Conservation (phyloP, 805 yeast species). For the Brettanomyces anomalus region DNA sequence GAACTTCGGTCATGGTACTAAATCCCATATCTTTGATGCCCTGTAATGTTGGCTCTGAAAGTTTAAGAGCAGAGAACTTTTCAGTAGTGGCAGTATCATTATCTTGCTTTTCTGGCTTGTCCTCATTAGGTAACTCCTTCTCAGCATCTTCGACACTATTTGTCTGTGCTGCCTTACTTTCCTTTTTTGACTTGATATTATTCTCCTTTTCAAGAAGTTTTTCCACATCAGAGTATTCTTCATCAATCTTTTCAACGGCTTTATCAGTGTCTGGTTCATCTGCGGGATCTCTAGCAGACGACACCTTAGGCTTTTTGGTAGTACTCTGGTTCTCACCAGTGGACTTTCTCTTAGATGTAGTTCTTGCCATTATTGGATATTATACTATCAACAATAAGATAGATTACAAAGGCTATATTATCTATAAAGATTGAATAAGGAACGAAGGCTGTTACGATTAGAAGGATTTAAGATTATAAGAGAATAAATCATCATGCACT, state of each 20-base stretch:
- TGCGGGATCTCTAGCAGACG: background rate
- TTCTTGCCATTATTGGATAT: slow-evolving; percentile 3
- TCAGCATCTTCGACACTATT: slow-evolving; percentile 1
- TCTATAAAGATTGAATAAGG: too few relatives aligned
- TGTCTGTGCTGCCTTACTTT: slow-evolving; percentile 21
- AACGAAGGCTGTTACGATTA: too few relatives aligned
- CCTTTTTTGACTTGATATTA: slow-evolving; percentile 13
- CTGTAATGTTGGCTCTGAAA: slow-evolving; percentile 74
- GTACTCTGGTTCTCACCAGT: background rate
- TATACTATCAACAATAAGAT: background rate
- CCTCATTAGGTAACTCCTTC: background rate
- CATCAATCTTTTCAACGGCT: slow-evolving; percentile 44
- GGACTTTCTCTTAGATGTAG: background rate
- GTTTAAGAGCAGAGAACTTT: slow-evolving; percentile 43
- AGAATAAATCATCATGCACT: background rate
- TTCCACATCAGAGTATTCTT: slow-evolving; percentile 50
- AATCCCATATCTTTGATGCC: slow-evolving; percentile 89
- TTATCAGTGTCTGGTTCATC: slow-evolving; percentile 29
- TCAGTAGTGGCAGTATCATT: slow-evolving; percentile 14
- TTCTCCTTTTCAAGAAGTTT: slow-evolving; percentile 28
- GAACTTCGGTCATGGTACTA: slow-evolving; percentile 86
- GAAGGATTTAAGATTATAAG: background rate
- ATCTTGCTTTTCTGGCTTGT: slow-evolving; percentile 4
- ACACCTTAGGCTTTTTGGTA: background rate
- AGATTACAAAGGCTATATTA: too few relatives aligned